A percentile compares a stretch with the other conserved stretches of the same genome.
Conservation (phyloP, 1,284 basidiomycete genomes). For the Puccinia triticina region DNA sequence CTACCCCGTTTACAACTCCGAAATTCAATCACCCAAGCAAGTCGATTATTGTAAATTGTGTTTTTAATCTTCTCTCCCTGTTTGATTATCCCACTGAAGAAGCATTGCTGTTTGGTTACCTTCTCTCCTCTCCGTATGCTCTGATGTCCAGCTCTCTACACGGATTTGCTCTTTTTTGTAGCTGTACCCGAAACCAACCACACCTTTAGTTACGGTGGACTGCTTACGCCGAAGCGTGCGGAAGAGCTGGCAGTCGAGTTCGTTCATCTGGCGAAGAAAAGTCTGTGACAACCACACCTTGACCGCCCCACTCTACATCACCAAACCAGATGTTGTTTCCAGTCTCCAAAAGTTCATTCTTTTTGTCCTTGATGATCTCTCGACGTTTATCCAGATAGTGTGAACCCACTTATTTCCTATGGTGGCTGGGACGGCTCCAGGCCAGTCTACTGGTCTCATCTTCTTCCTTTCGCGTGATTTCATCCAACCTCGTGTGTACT, state of each 20-base stretch:
- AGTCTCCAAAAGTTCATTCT: not conserved
- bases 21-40: conserved; percentile 34
- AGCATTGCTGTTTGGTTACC: too few species aligned
- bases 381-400: conserved; percentile 4
- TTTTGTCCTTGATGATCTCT: not conserved
- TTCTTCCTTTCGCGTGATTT: not conserved
- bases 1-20: conserved; percentile 38
- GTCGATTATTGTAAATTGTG: conserved; percentile 38
- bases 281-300: not conserved
- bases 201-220: conserved; percentile 16
- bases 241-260: conserved; percentile 30
- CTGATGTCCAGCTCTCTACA: conserved; percentile 31
- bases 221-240: not conserved
- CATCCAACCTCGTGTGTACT: not conserved
- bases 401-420: conserved; percentile 19
- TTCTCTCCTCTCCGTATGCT: not conserved
- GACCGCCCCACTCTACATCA: too few species aligned
- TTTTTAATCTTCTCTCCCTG: not conserved
- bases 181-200: conserved; percentile 31
- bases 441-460: not conserved
- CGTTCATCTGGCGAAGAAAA: conserved; percentile 19
- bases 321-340: not conserved
- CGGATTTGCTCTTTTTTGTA: conserved; percentile 40
- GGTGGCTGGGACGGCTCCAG: conserved; percentile 46
- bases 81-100: not conserved